Conservation (phyloP, 495 filamentous ascomycete species). For the Acidomyces sp. region DNA sequence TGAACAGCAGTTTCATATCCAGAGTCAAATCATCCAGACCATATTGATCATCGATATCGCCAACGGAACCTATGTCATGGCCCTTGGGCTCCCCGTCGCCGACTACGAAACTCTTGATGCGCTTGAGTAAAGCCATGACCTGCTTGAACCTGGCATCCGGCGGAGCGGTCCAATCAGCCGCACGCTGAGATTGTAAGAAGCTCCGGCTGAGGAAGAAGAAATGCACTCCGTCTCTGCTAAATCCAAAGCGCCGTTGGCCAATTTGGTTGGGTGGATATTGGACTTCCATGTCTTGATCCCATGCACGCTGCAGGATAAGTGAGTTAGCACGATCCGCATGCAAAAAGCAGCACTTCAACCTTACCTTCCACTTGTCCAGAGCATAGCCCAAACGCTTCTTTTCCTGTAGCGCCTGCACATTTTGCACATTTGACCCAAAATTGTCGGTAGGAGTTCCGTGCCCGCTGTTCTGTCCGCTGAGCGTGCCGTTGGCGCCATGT, state of each 20-base stretch:
- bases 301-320: slow-evolving; percentile 18
- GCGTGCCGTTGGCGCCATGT: slow-evolving; percentile 18
- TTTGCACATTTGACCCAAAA: neutral
- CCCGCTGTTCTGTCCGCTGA: slow-evolving; percentile 29
- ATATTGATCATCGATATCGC: slow-evolving; percentile 46
- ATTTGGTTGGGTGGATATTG: slow-evolving; percentile 43
- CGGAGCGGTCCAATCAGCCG: slow-evolving; percentile 34
- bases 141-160: slow-evolving; percentile 45
- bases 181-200: slow-evolving; percentile 36
- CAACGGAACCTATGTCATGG: slow-evolving; percentile 44
- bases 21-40: slow-evolving; percentile 46
- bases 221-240: slow-evolving; percentile 50
- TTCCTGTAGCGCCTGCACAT: slow-evolving; percentile 9
- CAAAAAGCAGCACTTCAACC: slow-evolving; percentile 6
- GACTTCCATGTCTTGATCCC: slow-evolving; percentile 49
- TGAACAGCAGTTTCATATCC: slow-evolving; percentile 54
- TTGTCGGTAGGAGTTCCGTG: slow-evolving; percentile 36
- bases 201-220: slow-evolving; percentile 51
- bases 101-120: slow-evolving; percentile 41
- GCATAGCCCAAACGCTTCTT: slow-evolving; percentile 31
- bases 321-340: neutral
- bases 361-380: slow-evolving; percentile 51
- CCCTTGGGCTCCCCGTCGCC: slow-evolving; percentile 39
- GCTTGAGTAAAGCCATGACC: slow-evolving; percentile 44
- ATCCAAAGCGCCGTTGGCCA: slow-evolving; percentile 41